Percentiles rank a stretch among this genome's conserved stretches.
These are phyloP conservation scores for Blastomyces silverae DNA, from an alignment of 2,329 filamentous ascomycete genomes.

Conservation along the genomic window DNA sequence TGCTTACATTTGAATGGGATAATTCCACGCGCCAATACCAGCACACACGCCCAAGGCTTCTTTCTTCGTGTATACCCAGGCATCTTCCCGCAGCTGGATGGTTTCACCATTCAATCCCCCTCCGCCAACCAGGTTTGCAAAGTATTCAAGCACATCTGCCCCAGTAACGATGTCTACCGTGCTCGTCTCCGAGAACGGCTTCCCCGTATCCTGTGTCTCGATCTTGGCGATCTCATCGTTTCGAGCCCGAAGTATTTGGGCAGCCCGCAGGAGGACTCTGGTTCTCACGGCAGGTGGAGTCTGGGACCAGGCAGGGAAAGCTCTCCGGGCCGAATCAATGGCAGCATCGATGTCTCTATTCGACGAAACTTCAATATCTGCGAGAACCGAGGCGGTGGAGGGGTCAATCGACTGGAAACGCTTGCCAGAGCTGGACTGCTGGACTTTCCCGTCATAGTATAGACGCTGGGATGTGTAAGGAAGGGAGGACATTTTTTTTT, in stretches of 20 bases:
- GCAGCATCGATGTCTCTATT: slow-evolving; percentile 62
- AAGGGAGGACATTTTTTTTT: slow-evolving; percentile 26
- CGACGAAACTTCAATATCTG: slow-evolving; percentile 65
- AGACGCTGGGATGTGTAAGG: slow-evolving; percentile 54
- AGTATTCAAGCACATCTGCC: slow-evolving; percentile 80
- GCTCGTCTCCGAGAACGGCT: slow-evolving; percentile 76
- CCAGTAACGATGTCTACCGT: slow-evolving; percentile 77
- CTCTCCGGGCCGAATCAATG: slow-evolving; percentile 60
- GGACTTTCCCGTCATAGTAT: slow-evolving; percentile 66
- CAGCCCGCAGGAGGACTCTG: slow-evolving; percentile 70
- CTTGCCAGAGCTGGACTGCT: slow-evolving; percentile 52
- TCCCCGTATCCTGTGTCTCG: slow-evolving; percentile 81
- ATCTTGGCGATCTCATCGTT: slow-evolving; percentile 73
- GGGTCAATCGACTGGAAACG: slow-evolving; percentile 70
- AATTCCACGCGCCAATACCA: slow-evolving; percentile 88
- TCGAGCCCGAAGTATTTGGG: slow-evolving; percentile 61
- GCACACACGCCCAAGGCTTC: slow-evolving; percentile 76
- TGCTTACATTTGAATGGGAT: slow-evolving; percentile 70
- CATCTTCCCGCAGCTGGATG: slow-evolving; percentile 63
- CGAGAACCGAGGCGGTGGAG: slow-evolving; percentile 60
- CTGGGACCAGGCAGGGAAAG: slow-evolving; percentile 69
- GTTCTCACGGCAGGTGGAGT: slow-evolving; percentile 69
- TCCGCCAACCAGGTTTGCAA: slow-evolving; percentile 68
- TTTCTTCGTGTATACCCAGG: slow-evolving; percentile 77
- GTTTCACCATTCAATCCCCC: slow-evolving; percentile 77